Base-by-base conservation (phyloP, 2,329 filamentous ascomycete species). In the Coniochaeta ligniaria region DNA sequence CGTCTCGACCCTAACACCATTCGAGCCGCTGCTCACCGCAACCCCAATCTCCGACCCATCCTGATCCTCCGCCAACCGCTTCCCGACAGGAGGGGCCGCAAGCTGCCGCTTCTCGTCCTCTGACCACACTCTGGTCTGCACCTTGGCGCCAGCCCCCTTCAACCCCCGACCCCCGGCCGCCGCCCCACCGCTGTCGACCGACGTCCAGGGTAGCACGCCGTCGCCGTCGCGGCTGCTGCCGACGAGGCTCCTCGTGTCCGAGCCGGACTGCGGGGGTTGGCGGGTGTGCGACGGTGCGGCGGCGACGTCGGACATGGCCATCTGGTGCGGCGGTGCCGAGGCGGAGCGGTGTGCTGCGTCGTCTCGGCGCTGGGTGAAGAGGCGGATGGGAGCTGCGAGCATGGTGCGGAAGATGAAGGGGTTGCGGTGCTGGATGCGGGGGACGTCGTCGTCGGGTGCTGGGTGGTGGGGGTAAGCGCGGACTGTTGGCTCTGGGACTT, bases 381-480 rank as follows among this genome's bases (percentile, higher is more conserved):
- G 20, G 54, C n/a, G 54, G n/a, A 36, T 5, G 31, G 60, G 45
- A 5, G 16, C 38, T 20, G 54, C 43, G 24, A 62, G 55, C 16
- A 56, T 54, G 41, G 63, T 62, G 26, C 63, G 62, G 57, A 64
- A 63, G 33, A 63, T 47, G 55, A 62, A 64, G 2, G 64, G 63
- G 50, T 61, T 64, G 41, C 61, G 60, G 35, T 56, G 22, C n/a
- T 60, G 60, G 58, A 41, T 11, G 61, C 59, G 35, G 61, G 55
- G n/a, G 47, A 11, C 38, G 57, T 59, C 20, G 62, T 56, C 56
- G 56, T 20, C 59, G 56, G 9, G 6, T 58, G 35, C 12, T 41
- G 56, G 17, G 9, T 43, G 36, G 17, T 45, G 6, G 36, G n/a
- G 17, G 20, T 22, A 3, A 17, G 3, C 9, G 14, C 26, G 28